Evolutionary conservation across 805 yeast species (phyloP), one percentile per base, ranked within the genome.

Genomic region (Starmerella scarabaei): DNA sequence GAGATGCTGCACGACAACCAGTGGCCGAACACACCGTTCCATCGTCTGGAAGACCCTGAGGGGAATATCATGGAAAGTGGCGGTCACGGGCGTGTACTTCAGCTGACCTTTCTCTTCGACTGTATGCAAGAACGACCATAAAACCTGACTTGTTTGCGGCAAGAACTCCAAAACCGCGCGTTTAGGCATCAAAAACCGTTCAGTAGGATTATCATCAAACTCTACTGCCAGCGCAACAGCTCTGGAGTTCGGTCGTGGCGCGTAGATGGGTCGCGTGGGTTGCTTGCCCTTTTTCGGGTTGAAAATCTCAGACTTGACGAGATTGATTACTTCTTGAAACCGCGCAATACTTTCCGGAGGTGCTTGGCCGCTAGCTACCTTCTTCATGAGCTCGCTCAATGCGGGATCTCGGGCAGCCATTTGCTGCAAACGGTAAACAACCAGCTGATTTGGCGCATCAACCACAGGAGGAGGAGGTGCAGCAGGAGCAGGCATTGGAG

Each of bases 291-390:
- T 38, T 18, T 30, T 40, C 26, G 45, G 49, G 40, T 44, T 8
- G 17, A 38, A 33, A 3, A 48, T 33, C 1, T 44, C 44, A 0
- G 46, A 73, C 45, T 80, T 69, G 0, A 96, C 96, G 40, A 75
- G 66, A 43, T 73, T 76, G 41, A 88, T 84, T 51, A 80, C 81
- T 17, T 71, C 75, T 57, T 86, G 94, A 57, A 88, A 88, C 34
- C 73, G 75, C 19, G 72, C 63, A 15, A 88, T 79, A 56, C 84
- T 88, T 5, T 69, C 75, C 4, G 73, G 70, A 1, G 75, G 58
- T 0, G 95, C 94, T 19, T 66, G 68, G 4, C 94, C 94, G 41
- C 78, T 71, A 0, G 97, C 96, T 2, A 88, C 95, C 4, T 69
- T 71, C 46, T 77, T 75, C 95, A 88, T 85, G 38, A 88, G 62